Evolutionary conservation across 1,139 yeast species (phyloP), one percentile per base, ranked within the genome.

Genomic region (Candida freyschussii): DNA sequence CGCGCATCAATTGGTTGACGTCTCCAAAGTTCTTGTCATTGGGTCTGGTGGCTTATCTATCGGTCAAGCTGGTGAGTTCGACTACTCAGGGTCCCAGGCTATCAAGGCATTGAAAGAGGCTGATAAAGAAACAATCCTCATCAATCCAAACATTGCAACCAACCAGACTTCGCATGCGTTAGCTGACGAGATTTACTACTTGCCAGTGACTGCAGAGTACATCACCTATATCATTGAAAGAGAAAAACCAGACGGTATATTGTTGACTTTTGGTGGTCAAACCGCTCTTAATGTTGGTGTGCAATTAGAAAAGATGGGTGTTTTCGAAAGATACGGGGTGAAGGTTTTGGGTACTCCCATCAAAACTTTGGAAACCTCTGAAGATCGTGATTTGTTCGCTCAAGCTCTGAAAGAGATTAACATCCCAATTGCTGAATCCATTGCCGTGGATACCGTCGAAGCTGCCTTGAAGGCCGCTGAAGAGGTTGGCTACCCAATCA

Each of bases 51-150:
- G 98, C 29, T 71, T 91, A 41, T 84, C 96, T 34, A 91, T 91
- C 57, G 99, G 99, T 37, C 99, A 91, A 64, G 99, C 99, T 29
- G 99, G 99, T 52, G 99, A 91, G 63, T 91, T 91, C 52, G 99
- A 91, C 61, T 91, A 91, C 64, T 85, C 96, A 24, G 97, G 97
- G 39, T 87, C 96, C 14, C 97, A 89, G 64, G 97, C 97, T 32
- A 89, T 89, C 58, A 89, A 89, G 62, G 98, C 98, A 8, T 68
- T 91, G 52, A 84, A 76, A 57, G 97, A 91, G 63, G 95, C 94
- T 35, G 74, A 83, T 55, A 89, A 85, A 56, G 60, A 75, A 55
- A 78, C 95, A 15, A 82, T 91, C 47, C 72, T 91, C 54, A 86
- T 91, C 56, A 91, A 91, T 61, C 98, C 98, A 42, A 91, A 91